Evolutionary conservation across 331 rosid species (phyloP).

Genomic region (Malus hybrid): DNA sequence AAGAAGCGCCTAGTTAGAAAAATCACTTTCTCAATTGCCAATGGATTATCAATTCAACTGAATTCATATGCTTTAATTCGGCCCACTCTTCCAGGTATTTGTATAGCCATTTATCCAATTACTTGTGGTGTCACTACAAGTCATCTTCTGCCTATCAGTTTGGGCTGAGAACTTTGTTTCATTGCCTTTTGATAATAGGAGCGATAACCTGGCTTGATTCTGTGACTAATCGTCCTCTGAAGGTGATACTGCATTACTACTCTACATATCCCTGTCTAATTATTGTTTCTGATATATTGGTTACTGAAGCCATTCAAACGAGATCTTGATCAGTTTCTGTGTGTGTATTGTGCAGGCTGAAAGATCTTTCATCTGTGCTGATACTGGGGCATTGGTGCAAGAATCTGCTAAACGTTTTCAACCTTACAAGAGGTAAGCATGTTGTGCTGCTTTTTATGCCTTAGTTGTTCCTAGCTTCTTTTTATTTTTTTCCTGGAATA

Average conservation of each 20-base stretch:
- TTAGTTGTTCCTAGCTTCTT: not conserved
- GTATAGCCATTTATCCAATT: slow-evolving; percentile 8
- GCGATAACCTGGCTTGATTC: slow-evolving; percentile 92
- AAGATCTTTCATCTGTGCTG: slow-evolving; percentile 72
- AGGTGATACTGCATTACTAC: slow-evolving; percentile 39
- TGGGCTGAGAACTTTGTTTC: slow-evolving; percentile 5
- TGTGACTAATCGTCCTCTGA: slow-evolving; percentile 73
- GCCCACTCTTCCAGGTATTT: slow-evolving; percentile 68
- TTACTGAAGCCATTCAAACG: slow-evolving; percentile 8
- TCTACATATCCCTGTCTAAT: not conserved
- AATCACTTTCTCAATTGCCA: slow-evolving; percentile 51
- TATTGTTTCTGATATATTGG: not conserved
- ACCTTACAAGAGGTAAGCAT: slow-evolving; percentile 75
- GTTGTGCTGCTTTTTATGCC: slow-evolving; percentile 1
- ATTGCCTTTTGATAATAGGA: slow-evolving; percentile 42
- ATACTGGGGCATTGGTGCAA: slow-evolving; percentile 82
- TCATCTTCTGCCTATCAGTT: slow-evolving; percentile 15
- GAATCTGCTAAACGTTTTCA: slow-evolving; percentile 45
- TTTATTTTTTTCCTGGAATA: not conserved
- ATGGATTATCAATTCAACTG: slow-evolving; percentile 66
- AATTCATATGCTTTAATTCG: slow-evolving; percentile 82
- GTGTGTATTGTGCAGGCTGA: slow-evolving; percentile 59
- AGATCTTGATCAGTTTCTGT: slow-evolving; percentile 1
- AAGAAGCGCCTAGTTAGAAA: slow-evolving; percentile 67
- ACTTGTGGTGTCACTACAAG: not conserved